A percentile compares a stretch with the other conserved stretches of the same genome.
phyloP scores from a whole-genome alignment of 768 basidiomycete genomes.

The Hemileccinum impolitum region DNA sequence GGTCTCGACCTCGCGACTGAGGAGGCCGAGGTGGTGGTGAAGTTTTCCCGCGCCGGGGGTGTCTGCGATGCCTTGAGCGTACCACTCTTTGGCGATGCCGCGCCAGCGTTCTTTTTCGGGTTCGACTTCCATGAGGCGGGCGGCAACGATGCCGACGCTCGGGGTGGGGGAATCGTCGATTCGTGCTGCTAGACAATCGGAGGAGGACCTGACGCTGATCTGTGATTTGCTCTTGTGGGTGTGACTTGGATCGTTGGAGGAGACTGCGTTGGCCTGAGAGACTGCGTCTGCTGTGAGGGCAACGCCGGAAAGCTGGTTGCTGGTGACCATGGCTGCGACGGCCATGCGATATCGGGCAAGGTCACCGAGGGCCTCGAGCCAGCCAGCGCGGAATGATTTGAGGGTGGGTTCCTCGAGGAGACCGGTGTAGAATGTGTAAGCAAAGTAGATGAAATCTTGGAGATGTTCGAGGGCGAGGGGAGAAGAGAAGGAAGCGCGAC shows the following conservation, averaged over 20 bases:
- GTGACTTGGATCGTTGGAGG: constrained; percentile 17
- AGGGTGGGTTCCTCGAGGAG: constrained; percentile 81
- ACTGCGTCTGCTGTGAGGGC: constrained; percentile 58
- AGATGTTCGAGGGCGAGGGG: constrained; percentile 80
- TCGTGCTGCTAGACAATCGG: constrained; percentile 48
- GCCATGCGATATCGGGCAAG: constrained; percentile 93
- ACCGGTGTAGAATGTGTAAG: constrained; percentile 90
- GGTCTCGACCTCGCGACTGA: constrained; percentile 77
- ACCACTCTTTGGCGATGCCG: constrained; percentile 89
- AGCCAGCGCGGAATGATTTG: constrained; percentile 66
- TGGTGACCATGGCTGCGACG: constrained; percentile 80
- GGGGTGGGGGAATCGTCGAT: constrained; percentile 66
- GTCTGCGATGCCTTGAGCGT: constrained; percentile 78
- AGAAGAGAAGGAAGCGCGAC: constrained; percentile 71
- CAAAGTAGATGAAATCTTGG: constrained; percentile 92
- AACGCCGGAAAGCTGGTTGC: constrained; percentile 39
- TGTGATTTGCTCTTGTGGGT: constrained; percentile 38
- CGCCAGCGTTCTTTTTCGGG: constrained; percentile 93
- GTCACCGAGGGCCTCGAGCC: constrained; percentile 97
- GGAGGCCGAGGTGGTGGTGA: constrained; percentile 89
- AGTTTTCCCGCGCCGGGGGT: constrained; percentile 93
- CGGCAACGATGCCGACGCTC: constrained; percentile 84
- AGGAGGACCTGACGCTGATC: constrained; percentile 31
- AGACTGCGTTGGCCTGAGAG: constrained; percentile 40
- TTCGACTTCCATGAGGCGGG: constrained; percentile 77